phyloP scores from a whole-genome alignment of 2,329 filamentous ascomycete species.

The Pestalotiopsis sp. region DNA sequence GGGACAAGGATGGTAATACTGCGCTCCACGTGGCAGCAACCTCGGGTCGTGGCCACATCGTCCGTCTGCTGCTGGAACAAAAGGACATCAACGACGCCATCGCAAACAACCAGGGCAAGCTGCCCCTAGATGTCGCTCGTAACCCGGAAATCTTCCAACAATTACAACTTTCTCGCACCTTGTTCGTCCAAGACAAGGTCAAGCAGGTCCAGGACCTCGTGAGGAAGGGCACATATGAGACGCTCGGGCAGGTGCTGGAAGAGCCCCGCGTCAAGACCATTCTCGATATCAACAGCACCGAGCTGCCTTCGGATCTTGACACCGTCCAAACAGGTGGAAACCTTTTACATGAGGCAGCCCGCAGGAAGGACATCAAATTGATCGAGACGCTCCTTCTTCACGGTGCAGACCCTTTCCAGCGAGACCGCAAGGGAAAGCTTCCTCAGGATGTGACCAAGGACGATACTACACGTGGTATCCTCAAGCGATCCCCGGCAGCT shows the following conservation, averaged over 20 bases:
- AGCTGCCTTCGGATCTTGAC: slow-evolving; percentile 78
- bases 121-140: slow-evolving; percentile 84
- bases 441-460: slow-evolving; percentile 97
- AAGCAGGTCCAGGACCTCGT: slow-evolving; percentile 83
- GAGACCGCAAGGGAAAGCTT: slow-evolving; percentile 92
- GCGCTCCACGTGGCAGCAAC: slow-evolving; percentile 85
- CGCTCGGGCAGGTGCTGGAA: slow-evolving; percentile 77
- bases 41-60: slow-evolving; percentile 78
- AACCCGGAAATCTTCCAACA: slow-evolving; percentile 96
- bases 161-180: slow-evolving; percentile 83
- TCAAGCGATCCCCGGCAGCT: slow-evolving; percentile 93
- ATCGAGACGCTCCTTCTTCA: slow-evolving; percentile 91
- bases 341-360: slow-evolving; percentile 88
- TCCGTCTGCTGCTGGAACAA: slow-evolving; percentile 82
- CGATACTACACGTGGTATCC: slow-evolving; percentile 81
- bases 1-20: slow-evolving; percentile 93
- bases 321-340: slow-evolving; percentile 87
- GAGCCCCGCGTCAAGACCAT: slow-evolving; percentile 85
- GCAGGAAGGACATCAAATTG: slow-evolving; percentile 82
- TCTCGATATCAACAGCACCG: slow-evolving; percentile 89
- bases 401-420: slow-evolving; percentile 92
- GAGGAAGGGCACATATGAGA: slow-evolving; percentile 71
- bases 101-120: slow-evolving; percentile 80
- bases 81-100: slow-evolving; percentile 86
- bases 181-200: slow-evolving; percentile 87